Evolutionary conservation across 176 grass and related monocot genomes (phyloP).

Genomic region (Phyllostachys edulis): DNA sequence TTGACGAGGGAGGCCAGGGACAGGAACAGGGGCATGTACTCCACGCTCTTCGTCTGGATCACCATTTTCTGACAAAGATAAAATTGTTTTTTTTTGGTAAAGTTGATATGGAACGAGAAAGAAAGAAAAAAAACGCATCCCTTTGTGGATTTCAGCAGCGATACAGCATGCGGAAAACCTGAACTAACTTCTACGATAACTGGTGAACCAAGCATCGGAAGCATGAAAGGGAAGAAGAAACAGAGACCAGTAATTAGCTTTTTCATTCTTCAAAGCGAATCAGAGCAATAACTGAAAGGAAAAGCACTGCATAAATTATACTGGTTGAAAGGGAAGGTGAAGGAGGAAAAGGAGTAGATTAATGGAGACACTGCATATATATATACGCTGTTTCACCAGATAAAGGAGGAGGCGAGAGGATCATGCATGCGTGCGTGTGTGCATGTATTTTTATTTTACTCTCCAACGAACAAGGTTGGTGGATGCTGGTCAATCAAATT

Average conservation of each 20-base stretch:
- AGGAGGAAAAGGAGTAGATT: not conserved
- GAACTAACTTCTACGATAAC: not conserved
- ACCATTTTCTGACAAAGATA: conserved; percentile 75
- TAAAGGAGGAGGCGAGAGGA: not conserved
- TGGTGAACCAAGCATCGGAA: not conserved
- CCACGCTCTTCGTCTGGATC: conserved; percentile 95
- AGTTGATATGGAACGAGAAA: not conserved
- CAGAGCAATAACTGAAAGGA: not conserved
- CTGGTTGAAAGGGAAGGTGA: not conserved
- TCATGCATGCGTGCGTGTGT: not conserved
- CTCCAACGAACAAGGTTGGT: not conserved
- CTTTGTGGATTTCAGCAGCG: not conserved
- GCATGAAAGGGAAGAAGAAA: not conserved
- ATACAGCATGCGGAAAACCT: not conserved
- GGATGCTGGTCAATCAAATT: not conserved
- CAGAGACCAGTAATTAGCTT: not conserved
- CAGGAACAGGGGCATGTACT: conserved; percentile 94
- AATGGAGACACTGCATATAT: not conserved
- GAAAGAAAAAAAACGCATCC: not conserved
- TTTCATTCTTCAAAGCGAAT: too few species aligned
- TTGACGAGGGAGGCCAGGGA: conserved; percentile 82
- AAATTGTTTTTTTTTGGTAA: not conserved
- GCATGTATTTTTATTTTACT: not conserved
- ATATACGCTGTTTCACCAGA: not conserved
- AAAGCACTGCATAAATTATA: not conserved